Evolutionary conservation across 108 stramenopile genomes (phyloP).

Genomic region (Bacterosira constricta): DNA sequence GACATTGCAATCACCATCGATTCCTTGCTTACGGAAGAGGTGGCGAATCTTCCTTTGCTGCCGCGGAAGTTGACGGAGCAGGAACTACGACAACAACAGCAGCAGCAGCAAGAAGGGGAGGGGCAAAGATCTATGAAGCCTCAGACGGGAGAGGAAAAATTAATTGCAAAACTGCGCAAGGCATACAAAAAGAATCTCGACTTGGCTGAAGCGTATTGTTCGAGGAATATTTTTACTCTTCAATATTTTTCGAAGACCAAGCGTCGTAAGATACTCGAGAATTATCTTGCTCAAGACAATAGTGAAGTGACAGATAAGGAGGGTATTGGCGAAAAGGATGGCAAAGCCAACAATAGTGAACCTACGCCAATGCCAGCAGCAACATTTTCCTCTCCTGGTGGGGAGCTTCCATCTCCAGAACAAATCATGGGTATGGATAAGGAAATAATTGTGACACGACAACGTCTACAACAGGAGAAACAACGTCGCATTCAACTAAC

Average conservation of each 20-base stretch:
- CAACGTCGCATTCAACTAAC: constrained; percentile 26
- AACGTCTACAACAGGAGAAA: constrained; percentile 26
- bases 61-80: constrained; percentile 15
- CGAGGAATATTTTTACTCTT: constrained; percentile 62
- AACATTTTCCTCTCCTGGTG: background rate
- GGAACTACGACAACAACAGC: background rate
- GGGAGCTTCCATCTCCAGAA: constrained; percentile 16
- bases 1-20: constrained; percentile 50
- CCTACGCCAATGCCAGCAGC: background rate
- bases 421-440: constrained; percentile 27
- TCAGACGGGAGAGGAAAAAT: constrained; percentile 37
- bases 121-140: background rate
- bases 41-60: constrained; percentile 54
- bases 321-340: background rate
- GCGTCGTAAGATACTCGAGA: constrained; percentile 52
- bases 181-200: constrained; percentile 64
- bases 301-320: too few species aligned
- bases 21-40: constrained; percentile 43
- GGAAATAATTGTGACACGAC: constrained; percentile 28
- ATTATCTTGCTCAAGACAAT: constrained; percentile 18
- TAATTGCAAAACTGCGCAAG: constrained; percentile 39
- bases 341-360: background rate
- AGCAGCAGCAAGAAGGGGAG: background rate
- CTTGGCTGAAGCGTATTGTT: constrained; percentile 52
- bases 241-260: constrained; percentile 47